phyloP scores from a whole-genome alignment of 805 yeast species.

The Starmerella potacharoeniae region DNA sequence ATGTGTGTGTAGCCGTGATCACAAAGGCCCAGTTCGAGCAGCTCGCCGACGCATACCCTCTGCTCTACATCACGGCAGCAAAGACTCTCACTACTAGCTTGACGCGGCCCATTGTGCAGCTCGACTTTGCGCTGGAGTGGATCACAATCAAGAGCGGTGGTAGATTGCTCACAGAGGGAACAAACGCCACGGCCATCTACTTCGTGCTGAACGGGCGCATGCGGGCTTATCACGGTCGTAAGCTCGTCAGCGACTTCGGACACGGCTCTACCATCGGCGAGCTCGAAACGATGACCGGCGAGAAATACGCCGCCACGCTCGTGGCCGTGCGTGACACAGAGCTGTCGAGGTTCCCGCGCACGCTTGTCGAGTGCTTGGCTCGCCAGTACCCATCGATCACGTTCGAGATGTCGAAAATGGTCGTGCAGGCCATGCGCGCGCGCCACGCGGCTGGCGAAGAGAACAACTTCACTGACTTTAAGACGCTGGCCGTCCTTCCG shows the following conservation, averaged over 20 bases:
- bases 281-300: conserved; percentile 72
- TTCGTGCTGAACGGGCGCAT: conserved; percentile 20
- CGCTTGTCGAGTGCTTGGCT: conserved; percentile 75
- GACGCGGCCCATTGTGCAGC: conserved; percentile 53
- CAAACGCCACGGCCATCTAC: conserved; percentile 63
- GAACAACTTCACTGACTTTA: conserved; percentile 38
- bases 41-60: conserved; percentile 63
- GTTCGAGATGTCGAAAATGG: conserved; percentile 78
- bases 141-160: conserved; percentile 82
- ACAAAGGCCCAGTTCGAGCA: conserved; percentile 51
- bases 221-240: conserved; percentile 15
- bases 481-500: conserved; percentile 79
- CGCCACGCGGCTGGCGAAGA: conserved; percentile 5
- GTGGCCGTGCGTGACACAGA: conserved; percentile 84
- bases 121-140: conserved; percentile 94
- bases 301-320: conserved; percentile 59
- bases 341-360: conserved; percentile 82
- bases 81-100: conserved; percentile 55
- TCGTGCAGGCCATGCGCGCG: conserved; percentile 39
- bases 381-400: conserved; percentile 78
- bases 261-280: conserved; percentile 94
- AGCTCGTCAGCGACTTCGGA: conserved; percentile 63
- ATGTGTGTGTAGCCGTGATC: conserved; percentile 59
- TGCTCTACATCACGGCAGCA: conserved; percentile 68
- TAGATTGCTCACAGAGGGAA: conserved; percentile 67